Percentiles rank a stretch among this genome's conserved stretches.
Conservation (phyloP, 495 filamentous ascomycete species). For the Acidiella bohemica region DNA sequence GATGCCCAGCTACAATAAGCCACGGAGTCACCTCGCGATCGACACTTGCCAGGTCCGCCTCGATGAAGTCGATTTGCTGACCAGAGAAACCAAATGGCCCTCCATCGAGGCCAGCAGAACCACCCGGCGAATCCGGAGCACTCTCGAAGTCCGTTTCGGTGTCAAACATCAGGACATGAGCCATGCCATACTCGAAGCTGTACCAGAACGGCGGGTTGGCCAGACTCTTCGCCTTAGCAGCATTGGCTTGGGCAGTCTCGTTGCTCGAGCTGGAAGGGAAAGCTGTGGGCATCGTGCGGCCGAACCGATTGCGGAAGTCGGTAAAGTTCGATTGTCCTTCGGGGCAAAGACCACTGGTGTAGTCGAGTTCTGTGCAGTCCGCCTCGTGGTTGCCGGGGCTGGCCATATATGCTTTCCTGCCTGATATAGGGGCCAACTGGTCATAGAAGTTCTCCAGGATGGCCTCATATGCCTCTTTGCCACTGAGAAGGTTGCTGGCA, state of each 20-base stretch:
- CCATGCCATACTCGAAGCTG: constrained; percentile 14
- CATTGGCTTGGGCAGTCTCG: constrained; percentile 32
- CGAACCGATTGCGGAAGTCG: constrained; percentile 12
- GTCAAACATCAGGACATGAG: constrained; percentile 7
- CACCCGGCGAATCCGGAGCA: constrained; percentile 34
- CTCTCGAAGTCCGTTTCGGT: constrained; percentile 26
- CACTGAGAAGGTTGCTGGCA: constrained; percentile 32
- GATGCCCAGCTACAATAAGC: constrained; percentile 45
- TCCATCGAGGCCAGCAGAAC: constrained; percentile 34
- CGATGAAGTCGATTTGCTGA: constrained; percentile 36
- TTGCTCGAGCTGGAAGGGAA: constrained; percentile 19
- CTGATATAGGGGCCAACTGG: constrained; percentile 33
- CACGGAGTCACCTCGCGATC: constrained; percentile 41
- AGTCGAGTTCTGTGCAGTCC: constrained; percentile 32
- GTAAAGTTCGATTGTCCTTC: constrained; percentile 12
- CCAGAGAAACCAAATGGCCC: constrained; percentile 38
- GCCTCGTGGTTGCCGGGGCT: constrained; percentile 36
- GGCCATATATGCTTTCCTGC: constrained; percentile 34
- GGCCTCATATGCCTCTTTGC: constrained; percentile 31
- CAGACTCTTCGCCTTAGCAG: constrained; percentile 35
- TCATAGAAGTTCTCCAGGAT: constrained; percentile 34
- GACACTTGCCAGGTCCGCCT: constrained; percentile 34
- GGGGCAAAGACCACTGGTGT: constrained; percentile 22
- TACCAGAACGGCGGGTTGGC: constrained; percentile 38
- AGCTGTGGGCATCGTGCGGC: constrained; percentile 7